These are phyloP conservation scores for Teunomyces aglyptinius DNA, from an alignment of 805 yeast species.

Conservation along the genomic window DNA sequence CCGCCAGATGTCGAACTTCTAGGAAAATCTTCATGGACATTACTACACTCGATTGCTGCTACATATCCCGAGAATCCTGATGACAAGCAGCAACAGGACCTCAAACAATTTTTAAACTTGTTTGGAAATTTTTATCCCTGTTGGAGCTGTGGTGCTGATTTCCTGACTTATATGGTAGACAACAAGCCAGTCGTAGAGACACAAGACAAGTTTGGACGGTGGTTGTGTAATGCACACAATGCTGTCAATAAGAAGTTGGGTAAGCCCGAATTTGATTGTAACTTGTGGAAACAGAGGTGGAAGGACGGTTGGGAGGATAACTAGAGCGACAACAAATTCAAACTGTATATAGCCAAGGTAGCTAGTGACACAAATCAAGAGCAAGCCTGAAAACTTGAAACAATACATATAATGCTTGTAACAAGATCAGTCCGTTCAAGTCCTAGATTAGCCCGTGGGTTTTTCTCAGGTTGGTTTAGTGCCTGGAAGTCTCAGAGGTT, in stretches of 20 bases:
- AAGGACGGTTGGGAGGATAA: slow-evolving; percentile 78
- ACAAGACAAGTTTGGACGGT: slow-evolving; percentile 78
- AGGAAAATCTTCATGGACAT: slow-evolving; percentile 90
- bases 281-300: slow-evolving; percentile 93
- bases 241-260: slow-evolving; percentile 86
- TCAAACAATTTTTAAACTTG: slow-evolving; percentile 63
- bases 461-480: slow-evolving; percentile 10
- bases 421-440: background rate
- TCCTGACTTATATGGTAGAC: slow-evolving; percentile 55
- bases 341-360: slow-evolving; percentile 1
- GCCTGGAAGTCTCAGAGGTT: slow-evolving; percentile 18
- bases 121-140: slow-evolving; percentile 89
- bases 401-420: background rate
- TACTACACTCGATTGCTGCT: slow-evolving; percentile 87
- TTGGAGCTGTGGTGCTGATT: slow-evolving; percentile 88
- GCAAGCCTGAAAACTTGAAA: background rate
- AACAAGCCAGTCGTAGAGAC: slow-evolving; percentile 57
- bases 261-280: slow-evolving; percentile 82
- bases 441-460: slow-evolving; percentile 5
- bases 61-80: slow-evolving; percentile 74
- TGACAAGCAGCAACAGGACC: slow-evolving; percentile 60
- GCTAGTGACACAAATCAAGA: background rate
- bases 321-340: background rate
- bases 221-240: slow-evolving; percentile 96
- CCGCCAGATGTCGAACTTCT: slow-evolving; percentile 85